A percentile compares a stretch with the other conserved stretches of the same genome.
Conservation (phyloP, 345 rosid species). For the Linum usitatissimum region DNA sequence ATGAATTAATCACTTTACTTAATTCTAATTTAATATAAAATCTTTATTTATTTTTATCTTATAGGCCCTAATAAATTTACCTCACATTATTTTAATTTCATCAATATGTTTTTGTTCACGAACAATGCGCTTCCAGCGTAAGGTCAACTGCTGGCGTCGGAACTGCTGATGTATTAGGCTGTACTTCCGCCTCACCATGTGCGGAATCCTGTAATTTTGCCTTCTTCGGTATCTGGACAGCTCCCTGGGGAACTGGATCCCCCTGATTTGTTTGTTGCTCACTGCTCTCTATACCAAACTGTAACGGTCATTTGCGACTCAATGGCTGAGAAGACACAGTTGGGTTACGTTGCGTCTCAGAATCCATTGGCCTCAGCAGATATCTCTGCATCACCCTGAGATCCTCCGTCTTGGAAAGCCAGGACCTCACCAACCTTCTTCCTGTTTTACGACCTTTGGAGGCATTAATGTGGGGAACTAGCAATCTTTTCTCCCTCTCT, state of each 20-base stretch:
- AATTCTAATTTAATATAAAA: no score
- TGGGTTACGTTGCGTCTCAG: slow-evolving; percentile 31
- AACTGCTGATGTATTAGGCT: slow-evolving; percentile 22
- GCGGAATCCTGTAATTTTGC: slow-evolving; percentile 43
- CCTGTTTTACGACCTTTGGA: slow-evolving; percentile 52
- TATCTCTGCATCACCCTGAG: slow-evolving; percentile 64
- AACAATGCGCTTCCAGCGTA: slow-evolving; percentile 31
- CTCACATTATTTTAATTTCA: no score
- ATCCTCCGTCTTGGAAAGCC: slow-evolving; percentile 46
- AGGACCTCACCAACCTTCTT: slow-evolving; percentile 76
- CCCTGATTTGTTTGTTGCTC: slow-evolving; percentile 36
- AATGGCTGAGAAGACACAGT: slow-evolving; percentile 24
- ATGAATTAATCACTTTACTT: no score
- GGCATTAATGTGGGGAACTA: slow-evolving; percentile 27
- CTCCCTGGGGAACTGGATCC: slow-evolving; percentile 30
- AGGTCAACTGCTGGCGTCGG: slow-evolving; percentile 40
- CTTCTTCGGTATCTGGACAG: slow-evolving; percentile 45
- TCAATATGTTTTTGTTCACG: slow-evolving; percentile 56
- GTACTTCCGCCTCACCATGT: slow-evolving; percentile 32
- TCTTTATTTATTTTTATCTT: no score
- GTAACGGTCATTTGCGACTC: slow-evolving; percentile 58
- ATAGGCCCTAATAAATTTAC: no score
- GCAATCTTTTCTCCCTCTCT: slow-evolving; percentile 37
- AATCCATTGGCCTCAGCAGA: slow-evolving; percentile 47
- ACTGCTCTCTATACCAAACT: slow-evolving; percentile 36